phyloP scores from a whole-genome alignment of 2,329 filamentous ascomycete genomes.

The Aspergillus arachidicola region DNA sequence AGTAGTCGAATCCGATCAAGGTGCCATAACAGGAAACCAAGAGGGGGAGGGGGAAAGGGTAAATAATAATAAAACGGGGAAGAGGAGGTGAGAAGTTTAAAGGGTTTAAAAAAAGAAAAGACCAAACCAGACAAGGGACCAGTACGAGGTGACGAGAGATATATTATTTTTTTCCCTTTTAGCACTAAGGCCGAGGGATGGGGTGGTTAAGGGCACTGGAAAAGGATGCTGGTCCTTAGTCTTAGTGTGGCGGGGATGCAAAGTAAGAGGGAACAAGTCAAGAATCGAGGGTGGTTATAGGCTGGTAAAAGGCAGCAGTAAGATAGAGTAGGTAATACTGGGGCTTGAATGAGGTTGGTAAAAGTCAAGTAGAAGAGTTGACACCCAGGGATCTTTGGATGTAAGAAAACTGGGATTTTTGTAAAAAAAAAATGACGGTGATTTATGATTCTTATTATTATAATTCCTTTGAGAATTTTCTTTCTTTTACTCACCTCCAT shows the following conservation, averaged over 20 bases:
- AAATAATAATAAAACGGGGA: constrained; percentile 17
- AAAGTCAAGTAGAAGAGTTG: constrained; percentile 1
- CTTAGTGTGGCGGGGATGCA: constrained; percentile 23
- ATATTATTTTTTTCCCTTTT: constrained; percentile 21
- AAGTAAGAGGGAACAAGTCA: constrained; percentile 1
- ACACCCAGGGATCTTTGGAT: neutral
- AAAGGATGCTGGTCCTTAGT: constrained; percentile 18
- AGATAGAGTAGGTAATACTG: neutral
- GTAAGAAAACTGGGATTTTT: neutral
- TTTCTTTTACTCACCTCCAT: no score
- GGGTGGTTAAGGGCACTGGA: constrained; percentile 14
- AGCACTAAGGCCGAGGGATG: constrained; percentile 20
- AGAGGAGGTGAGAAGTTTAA: constrained; percentile 14
- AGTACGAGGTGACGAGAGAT: constrained; percentile 23
- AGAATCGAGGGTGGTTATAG: constrained; percentile 3
- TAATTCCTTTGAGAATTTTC: neutral
- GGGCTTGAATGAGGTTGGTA: constrained; percentile 4
- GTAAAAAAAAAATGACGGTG: neutral
- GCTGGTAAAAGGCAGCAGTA: constrained; percentile 1
- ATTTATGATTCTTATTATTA: neutral
- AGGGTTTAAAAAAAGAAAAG: constrained; percentile 16
- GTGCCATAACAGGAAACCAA: constrained; percentile 32
- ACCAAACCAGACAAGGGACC: constrained; percentile 14
- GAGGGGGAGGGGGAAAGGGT: constrained; percentile 19
- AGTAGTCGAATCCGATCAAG: constrained; percentile 27